Evolutionary conservation across 176 grass and related monocot genomes (phyloP).

Genomic region (Poa pratensis): DNA sequence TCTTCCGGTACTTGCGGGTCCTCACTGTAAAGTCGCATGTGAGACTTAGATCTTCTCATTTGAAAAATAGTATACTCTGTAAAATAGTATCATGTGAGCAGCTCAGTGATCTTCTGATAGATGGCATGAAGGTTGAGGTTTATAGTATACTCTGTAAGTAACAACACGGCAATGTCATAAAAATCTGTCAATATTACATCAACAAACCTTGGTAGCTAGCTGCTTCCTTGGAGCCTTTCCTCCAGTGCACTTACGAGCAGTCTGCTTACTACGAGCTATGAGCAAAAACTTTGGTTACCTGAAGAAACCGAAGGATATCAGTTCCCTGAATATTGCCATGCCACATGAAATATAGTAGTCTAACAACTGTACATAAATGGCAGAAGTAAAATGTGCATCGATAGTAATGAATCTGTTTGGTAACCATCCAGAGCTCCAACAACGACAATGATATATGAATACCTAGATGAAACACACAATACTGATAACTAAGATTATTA

Average conservation of each 20-base stretch:
- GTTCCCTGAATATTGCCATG: background rate
- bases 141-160: background rate
- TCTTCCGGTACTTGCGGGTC: constrained; percentile 72
- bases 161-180: background rate
- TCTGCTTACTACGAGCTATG: constrained; percentile 71
- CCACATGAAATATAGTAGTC: background rate
- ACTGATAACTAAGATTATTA: background rate
- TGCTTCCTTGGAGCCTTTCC: constrained; percentile 64
- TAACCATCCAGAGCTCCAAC: background rate
- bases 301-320: background rate
- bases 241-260: constrained; percentile 65
- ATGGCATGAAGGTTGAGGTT: background rate
- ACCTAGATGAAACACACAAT: background rate
- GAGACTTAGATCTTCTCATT: background rate
- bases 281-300: constrained; percentile 17
- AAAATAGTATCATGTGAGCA: too few species aligned
- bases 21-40: constrained; percentile 42
- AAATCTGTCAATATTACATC: background rate
- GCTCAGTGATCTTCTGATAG: background rate
- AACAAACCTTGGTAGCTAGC: constrained; percentile 65
- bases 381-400: background rate
- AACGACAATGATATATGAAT: background rate
- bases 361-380: background rate
- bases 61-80: too few species aligned
- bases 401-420: background rate